Base-by-base conservation (phyloP, 495 filamentous ascomycete genomes). In the Rhizodiscina lignyota region DNA sequence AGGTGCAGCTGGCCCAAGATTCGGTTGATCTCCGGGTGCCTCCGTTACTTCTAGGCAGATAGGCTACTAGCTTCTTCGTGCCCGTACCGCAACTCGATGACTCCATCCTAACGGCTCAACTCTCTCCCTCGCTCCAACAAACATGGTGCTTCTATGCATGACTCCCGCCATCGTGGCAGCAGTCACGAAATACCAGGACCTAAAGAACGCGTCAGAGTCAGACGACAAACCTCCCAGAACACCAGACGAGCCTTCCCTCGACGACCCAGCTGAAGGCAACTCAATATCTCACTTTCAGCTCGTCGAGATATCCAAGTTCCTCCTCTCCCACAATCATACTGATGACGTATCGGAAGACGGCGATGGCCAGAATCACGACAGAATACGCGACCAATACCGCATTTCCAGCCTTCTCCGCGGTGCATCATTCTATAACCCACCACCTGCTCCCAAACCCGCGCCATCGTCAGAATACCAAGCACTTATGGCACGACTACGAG, bases 381-480 rank as follows among this genome's bases (percentile, higher is more conserved):
- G 24, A 27, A 6, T 8, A 8, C 8, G 8, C 8, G 6, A 6
- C 24, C 24, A 8, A 27, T 27, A 27, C 24, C 6, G 8, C 13
- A 8, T 93, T 11, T 74, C 82, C 42, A 43, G 51, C 13, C 63
- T 94, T 10, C 62, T 96, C 18, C 66, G 60, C 27, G 82, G 83
- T 18, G 73, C 79, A 20, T 69, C 47, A 37, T 59, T 92, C 42
- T 91, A 92, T 48, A 51, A 77, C 12, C 72, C 81, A 29, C 81
- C 84, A 5, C 77, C 81, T 19, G 70, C 74, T 3, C 70, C 74
- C 16, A 94, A 83, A 50, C 68, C 72, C 5, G 75, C 87, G 45
- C 81, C 80, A 83, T 79, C 70, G 8, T 60, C 77, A 5, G 83
- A 91, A 63, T 96, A 89, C 59, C 82, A 86, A 56, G 81, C 74